A percentile compares a stretch with the other conserved stretches of the same genome.
These are phyloP conservation scores for Secale cereale DNA, from an alignment of 176 grass and related monocot species.

Conservation along the genomic window DNA sequence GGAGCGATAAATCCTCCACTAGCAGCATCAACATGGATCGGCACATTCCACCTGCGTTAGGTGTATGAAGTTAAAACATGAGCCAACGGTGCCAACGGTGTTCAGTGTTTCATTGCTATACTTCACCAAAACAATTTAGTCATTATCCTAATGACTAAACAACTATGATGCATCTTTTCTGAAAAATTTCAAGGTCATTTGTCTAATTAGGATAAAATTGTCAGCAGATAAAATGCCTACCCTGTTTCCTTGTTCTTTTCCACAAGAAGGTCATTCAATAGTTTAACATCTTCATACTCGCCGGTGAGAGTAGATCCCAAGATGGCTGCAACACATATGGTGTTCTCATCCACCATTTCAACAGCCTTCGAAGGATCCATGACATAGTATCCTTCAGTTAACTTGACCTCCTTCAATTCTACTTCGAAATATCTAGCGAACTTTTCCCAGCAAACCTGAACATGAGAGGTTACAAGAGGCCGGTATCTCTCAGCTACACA, in stretches of 20 bases:
- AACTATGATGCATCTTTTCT: not conserved
- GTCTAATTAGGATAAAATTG: not conserved
- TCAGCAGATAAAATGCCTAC: slow-evolving; percentile 18
- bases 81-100: too few species aligned
- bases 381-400: slow-evolving; percentile 58
- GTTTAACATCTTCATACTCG: slow-evolving; percentile 69
- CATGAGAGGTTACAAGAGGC: not conserved
- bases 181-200: not conserved
- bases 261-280: slow-evolving; percentile 48
- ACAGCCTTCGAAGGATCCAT: slow-evolving; percentile 71
- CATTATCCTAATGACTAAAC: not conserved
- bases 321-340: slow-evolving; percentile 67
- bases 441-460: slow-evolving; percentile 78
- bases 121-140: not conserved
- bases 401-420: slow-evolving; percentile 71
- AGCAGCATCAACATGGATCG: slow-evolving; percentile 74
- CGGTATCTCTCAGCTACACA: not conserved
- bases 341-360: slow-evolving; percentile 72
- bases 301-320: slow-evolving; percentile 71
- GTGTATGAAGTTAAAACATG: not conserved
- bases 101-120: not conserved
- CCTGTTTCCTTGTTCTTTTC: slow-evolving; percentile 71
- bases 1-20: slow-evolving; percentile 78
- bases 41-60: slow-evolving; percentile 48
- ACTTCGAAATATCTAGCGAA: slow-evolving; percentile 77